These are phyloP conservation scores for Penicillium sp. DNA, from an alignment of 2,329 filamentous ascomycete species.

Conservation along the genomic window DNA sequence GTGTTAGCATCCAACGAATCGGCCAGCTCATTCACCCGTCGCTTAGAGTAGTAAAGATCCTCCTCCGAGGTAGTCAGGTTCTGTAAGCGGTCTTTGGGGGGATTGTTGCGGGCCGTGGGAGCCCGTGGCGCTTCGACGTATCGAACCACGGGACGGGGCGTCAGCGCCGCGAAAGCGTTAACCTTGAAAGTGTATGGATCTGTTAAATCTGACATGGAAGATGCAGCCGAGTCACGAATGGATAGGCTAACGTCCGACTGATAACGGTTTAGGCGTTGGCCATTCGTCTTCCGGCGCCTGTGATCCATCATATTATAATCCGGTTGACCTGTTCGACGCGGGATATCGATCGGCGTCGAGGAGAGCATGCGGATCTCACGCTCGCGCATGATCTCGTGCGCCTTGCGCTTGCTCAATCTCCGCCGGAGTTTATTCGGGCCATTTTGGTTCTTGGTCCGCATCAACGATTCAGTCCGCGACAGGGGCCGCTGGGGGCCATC, in stretches of 20 bases:
- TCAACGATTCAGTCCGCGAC: constrained; percentile 50
- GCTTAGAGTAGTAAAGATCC: constrained; percentile 58
- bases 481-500: constrained; percentile 35
- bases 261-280: constrained; percentile 60
- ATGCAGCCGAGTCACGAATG: constrained; percentile 70
- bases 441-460: constrained; percentile 60
- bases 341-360: constrained; percentile 62
- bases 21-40: constrained; percentile 67
- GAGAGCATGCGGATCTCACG: constrained; percentile 87
- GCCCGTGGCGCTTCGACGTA: constrained; percentile 67
- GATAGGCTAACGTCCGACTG: constrained; percentile 75
- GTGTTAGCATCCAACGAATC: constrained; percentile 83
- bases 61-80: constrained; percentile 62
- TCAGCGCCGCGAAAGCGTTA: constrained; percentile 75
- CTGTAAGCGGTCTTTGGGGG: constrained; percentile 53
- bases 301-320: constrained; percentile 52
- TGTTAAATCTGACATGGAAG: constrained; percentile 71
- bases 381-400: constrained; percentile 74
- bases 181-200: constrained; percentile 78
- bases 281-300: constrained; percentile 54
- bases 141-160: constrained; percentile 79
- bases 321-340: constrained; percentile 52
- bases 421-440: constrained; percentile 61
- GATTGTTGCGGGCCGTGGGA: constrained; percentile 47
- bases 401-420: constrained; percentile 75